Evolutionary conservation across 768 basidiomycete species (phyloP), one percentile per base, ranked within the genome.

Genomic region (Russula emetica): DNA sequence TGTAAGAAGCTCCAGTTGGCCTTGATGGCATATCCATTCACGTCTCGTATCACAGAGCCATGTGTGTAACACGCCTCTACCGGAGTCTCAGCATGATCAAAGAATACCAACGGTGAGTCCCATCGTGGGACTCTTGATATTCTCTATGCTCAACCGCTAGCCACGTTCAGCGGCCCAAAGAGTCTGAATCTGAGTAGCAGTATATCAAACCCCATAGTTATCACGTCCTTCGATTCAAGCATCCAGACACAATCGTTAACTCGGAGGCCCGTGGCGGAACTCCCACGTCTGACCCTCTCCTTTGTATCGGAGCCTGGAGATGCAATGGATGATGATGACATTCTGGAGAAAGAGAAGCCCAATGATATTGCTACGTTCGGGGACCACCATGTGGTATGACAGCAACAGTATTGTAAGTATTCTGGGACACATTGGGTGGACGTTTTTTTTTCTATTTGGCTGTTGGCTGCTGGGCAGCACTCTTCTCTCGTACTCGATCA

Each of bases 401-500:
- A 40, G 18, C 18, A 18, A 44, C n/a, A 20, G 16, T 54, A 42
- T 28, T 26, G 20, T 54, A 45, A 32, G 36, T 18, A 47, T 34
- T 34, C 30, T 24, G 34, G 9, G 11, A 16, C 34, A 32, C 56
- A 32, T 57, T 44, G 42, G 10, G 53, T 24, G n/a, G 18, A 42
- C 58, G 18, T 44, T 13, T 9, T 24, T 30, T 60, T 13, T 30
- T 30, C 60, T 69, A 82, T 32, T 79, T 75, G 5, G 87, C 88
- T 18, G 85, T 87, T 13, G 85, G 86, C 72, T 86, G 86, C 66
- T 81, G 81, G 10, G 80, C 83, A 10, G 78, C 83, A 6, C 77
- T 73, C 72, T 82, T 85, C 74, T 88, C 80, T 44, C 78, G 72
- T 16, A 85, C 73, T 61, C 81, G 79, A 67, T 90, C 86, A 14